Conservation (phyloP, 768 basidiomycete species). For the Boletales sp. region DNA sequence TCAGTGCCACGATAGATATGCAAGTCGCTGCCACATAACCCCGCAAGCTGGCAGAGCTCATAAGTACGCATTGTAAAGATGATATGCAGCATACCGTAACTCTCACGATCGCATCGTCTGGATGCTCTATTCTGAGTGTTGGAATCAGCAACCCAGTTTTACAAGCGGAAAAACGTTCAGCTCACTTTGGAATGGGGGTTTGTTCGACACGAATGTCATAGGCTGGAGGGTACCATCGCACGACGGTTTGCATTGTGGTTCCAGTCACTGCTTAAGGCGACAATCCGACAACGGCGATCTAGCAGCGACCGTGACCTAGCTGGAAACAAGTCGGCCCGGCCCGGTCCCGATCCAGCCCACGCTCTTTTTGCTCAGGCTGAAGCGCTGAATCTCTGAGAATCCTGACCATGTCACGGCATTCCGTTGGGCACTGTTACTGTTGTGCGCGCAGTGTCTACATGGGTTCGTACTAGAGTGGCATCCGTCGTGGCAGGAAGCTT, state of each 20-base stretch:
- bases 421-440: too few species aligned
- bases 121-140: conserved; percentile 55
- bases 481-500: too few species aligned
- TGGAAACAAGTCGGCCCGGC: too few species aligned
- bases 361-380: too few species aligned
- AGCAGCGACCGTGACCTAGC: too few species aligned
- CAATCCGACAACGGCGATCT: too few species aligned
- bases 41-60: conserved; percentile 46
- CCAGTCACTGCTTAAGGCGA: too few species aligned
- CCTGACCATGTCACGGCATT: too few species aligned
- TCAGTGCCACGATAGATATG: conserved; percentile 71
- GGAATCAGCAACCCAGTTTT: background rate
- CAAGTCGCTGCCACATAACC: conserved; percentile 71
- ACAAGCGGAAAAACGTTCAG: conserved; percentile 6
- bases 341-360: too few species aligned
- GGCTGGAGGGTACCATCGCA: conserved; percentile 65
- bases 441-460: too few species aligned
- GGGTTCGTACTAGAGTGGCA: too few species aligned
- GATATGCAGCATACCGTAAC: conserved; percentile 47
- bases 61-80: background rate
- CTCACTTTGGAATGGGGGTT: conserved; percentile 53
- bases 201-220: conserved; percentile 70
- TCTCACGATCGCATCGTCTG: conserved; percentile 78
- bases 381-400: too few species aligned
- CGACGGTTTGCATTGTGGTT: conserved; percentile 21